Evolutionary conservation across 2,329 filamentous ascomycete species (phyloP).

Genomic region (Ophiocordyceps polyrhachis-furcata): DNA sequence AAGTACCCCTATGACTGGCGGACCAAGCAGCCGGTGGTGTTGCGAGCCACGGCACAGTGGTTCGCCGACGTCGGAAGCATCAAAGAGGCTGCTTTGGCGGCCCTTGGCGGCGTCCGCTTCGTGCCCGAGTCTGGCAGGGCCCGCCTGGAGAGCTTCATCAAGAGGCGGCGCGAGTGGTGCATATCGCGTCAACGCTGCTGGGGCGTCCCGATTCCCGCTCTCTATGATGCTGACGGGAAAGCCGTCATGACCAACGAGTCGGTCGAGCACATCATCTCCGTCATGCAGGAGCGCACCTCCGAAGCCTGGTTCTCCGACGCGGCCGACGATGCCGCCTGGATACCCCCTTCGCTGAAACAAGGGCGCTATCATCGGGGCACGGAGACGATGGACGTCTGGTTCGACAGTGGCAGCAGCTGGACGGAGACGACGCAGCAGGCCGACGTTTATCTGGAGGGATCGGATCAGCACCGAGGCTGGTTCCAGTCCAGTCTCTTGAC

Average conservation of each 20-base stretch:
- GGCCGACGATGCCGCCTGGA: slow-evolving; percentile 58
- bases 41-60: slow-evolving; percentile 90
- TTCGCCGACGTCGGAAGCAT: slow-evolving; percentile 83
- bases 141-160: slow-evolving; percentile 69
- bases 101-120: slow-evolving; percentile 57
- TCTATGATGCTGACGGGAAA: slow-evolving; percentile 56
- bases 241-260: slow-evolving; percentile 64
- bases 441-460: slow-evolving; percentile 85
- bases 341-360: slow-evolving; percentile 40
- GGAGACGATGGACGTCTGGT: slow-evolving; percentile 99
- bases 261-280: slow-evolving; percentile 66
- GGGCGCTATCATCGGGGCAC: slow-evolving; percentile 52
- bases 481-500: slow-evolving; percentile 94
- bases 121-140: slow-evolving; percentile 56
- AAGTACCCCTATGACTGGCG: slow-evolving; percentile 98
- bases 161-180: slow-evolving; percentile 86
- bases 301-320: slow-evolving; percentile 89
- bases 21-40: slow-evolving; percentile 80
- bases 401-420: slow-evolving; percentile 95
- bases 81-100: slow-evolving; percentile 51
- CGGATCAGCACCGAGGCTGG: slow-evolving; percentile 94
- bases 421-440: slow-evolving; percentile 39
- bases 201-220: slow-evolving; percentile 88
- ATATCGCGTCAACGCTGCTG: slow-evolving; percentile 91
- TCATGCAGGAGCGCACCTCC: slow-evolving; percentile 61